These are phyloP conservation scores for Udeniomyces megalosporus DNA, from an alignment of 768 basidiomycete genomes.

Conservation along the genomic window DNA sequence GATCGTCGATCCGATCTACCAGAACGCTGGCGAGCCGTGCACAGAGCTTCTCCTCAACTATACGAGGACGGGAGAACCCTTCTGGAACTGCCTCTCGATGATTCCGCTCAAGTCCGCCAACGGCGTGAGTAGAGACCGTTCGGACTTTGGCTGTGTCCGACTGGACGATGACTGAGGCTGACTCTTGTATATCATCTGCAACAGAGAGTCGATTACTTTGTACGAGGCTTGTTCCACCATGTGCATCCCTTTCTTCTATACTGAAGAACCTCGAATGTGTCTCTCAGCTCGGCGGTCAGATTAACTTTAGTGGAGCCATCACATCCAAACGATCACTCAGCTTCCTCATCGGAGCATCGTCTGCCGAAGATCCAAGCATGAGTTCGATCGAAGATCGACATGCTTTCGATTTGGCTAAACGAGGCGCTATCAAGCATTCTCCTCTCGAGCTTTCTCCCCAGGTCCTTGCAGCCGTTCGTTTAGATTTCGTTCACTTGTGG, in stretches of 20 bases:
- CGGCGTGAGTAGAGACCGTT: too few species aligned
- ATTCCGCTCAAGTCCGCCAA: background rate
- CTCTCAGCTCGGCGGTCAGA: background rate
- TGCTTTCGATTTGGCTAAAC: background rate
- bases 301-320: background rate
- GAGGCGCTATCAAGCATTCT: background rate
- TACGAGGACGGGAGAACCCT: background rate
- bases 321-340: background rate
- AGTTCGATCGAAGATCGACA: background rate
- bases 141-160: too few species aligned
- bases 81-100: constrained; percentile 1
- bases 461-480: background rate
- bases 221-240: background rate
- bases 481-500: too few species aligned
- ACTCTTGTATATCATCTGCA: too few species aligned
- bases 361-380: background rate
- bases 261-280: too few species aligned
- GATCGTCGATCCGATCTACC: too few species aligned
- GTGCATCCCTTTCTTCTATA: background rate
- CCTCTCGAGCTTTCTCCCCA: background rate
- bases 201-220: background rate
- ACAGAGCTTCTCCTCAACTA: background rate
- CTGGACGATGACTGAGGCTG: too few species aligned
- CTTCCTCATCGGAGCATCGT: background rate
- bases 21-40: too few species aligned